A percentile compares a stretch with the other conserved stretches of the same genome.
These are phyloP conservation scores for Penicillium antarcticum DNA, from an alignment of 495 filamentous ascomycete species.

Conservation along the genomic window DNA sequence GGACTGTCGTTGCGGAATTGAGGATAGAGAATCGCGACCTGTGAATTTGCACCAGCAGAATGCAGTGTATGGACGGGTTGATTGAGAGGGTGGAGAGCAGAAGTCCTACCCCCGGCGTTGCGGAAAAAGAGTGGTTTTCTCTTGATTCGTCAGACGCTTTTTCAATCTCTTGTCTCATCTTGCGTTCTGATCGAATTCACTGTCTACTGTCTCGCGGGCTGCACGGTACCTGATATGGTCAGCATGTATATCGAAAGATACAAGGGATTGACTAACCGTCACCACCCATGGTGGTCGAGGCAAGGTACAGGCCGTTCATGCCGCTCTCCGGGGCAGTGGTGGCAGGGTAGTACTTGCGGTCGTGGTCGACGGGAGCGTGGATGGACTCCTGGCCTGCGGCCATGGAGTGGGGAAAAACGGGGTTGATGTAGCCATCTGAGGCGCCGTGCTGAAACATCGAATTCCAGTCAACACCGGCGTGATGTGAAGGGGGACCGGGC, in stretches of 20 bases:
- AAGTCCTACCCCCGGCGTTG: constrained; percentile 8
- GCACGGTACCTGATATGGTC: constrained; percentile 38
- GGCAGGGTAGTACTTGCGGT: constrained; percentile 45
- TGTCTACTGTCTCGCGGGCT: constrained; percentile 43
- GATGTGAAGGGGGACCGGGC: constrained; percentile 39
- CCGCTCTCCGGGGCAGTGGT: constrained; percentile 42
- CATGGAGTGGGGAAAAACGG: constrained; percentile 56
- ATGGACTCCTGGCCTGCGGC: constrained; percentile 43
- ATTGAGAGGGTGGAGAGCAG: constrained; percentile 8
- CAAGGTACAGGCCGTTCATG: constrained; percentile 47
- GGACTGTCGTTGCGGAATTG: neutral
- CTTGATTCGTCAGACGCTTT: constrained; percentile 7
- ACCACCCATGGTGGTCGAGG: constrained; percentile 44
- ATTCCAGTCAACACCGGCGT: constrained; percentile 61
- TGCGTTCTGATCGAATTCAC: constrained; percentile 11
- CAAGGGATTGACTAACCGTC: constrained; percentile 37
- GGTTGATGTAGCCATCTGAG: constrained; percentile 58
- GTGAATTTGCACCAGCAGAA: constrained; percentile 7
- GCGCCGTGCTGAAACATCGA: constrained; percentile 69
- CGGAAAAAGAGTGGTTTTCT: neutral
- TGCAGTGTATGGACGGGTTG: neutral
- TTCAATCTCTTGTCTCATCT: constrained; percentile 8
- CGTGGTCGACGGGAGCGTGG: constrained; percentile 43
- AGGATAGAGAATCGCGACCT: neutral
- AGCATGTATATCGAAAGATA: neutral